A percentile compares a stretch with the other conserved stretches of the same genome.
These are phyloP conservation scores for Acarospora socialis DNA, from an alignment of 2,329 filamentous ascomycete species.

Conservation along the genomic window DNA sequence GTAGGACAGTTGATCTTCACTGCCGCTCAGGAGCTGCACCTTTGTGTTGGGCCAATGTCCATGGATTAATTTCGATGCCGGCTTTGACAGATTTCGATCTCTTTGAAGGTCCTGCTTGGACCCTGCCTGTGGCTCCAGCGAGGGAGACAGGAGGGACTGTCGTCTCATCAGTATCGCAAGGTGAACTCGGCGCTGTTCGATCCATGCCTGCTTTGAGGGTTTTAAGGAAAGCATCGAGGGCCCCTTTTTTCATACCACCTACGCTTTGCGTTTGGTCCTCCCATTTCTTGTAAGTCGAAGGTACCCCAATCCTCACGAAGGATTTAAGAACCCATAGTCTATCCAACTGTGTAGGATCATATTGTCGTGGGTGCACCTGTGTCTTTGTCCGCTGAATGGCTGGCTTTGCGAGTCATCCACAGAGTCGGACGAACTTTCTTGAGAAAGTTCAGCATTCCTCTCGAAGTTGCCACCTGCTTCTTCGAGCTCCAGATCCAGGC, in stretches of 20 bases:
- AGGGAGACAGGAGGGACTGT: no score
- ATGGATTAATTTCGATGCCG: no score
- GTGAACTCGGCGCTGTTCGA: no score
- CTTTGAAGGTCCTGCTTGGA: no score
- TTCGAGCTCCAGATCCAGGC: constrained; percentile 33
- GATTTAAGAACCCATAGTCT: constrained; percentile 34
- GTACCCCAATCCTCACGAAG: constrained; percentile 32
- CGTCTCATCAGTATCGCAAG: no score
- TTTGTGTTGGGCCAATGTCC: no score
- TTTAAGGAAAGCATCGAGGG: constrained; percentile 22
- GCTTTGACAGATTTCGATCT: no score
- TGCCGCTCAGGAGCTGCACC: no score
- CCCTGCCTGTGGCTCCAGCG: no score
- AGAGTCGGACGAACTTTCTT: not conserved
- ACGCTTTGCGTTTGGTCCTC: no score
- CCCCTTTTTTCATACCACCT: constrained; percentile 19
- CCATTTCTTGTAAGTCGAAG: constrained; percentile 33
- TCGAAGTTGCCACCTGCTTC: not conserved
- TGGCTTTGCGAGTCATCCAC: constrained; percentile 3
- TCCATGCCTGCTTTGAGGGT: constrained; percentile 16
- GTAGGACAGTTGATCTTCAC: no score
- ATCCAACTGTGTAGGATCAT: constrained; percentile 31
- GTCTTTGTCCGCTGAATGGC: constrained; percentile 11
- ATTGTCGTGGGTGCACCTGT: constrained; percentile 24
- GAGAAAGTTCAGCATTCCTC: constrained; percentile 1